A percentile compares a stretch with the other conserved stretches of the same genome.
Conservation (phyloP, 1,284 basidiomycete genomes). For the Cryptococcus sp. region DNA sequence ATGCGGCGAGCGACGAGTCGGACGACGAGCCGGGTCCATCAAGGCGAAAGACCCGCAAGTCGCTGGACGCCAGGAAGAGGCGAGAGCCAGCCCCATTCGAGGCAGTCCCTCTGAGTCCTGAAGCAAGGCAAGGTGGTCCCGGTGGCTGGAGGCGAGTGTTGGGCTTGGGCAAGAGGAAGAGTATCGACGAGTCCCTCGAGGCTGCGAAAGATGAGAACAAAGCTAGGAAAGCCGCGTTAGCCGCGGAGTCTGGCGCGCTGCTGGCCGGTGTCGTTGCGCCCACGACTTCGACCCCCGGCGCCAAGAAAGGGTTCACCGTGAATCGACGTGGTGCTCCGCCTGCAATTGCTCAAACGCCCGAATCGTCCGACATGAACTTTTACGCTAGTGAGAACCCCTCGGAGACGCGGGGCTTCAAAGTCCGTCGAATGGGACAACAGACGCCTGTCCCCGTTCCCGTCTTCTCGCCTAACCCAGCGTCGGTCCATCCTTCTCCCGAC, state of each 20-base stretch:
- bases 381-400: neutral
- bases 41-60: slow-evolving; percentile 16
- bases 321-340: slow-evolving; percentile 17
- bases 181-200: slow-evolving; percentile 28
- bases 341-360: neutral
- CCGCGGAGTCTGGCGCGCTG: slow-evolving; percentile 42
- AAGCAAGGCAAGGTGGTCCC: neutral
- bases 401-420: slow-evolving; percentile 21
- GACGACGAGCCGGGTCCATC: slow-evolving; percentile 46
- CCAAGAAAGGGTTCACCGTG: slow-evolving; percentile 32
- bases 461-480: slow-evolving; percentile 5
- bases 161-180: slow-evolving; percentile 23
- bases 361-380: neutral
- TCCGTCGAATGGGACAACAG: slow-evolving; percentile 23
- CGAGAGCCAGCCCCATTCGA: slow-evolving; percentile 29
- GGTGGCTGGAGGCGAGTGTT: slow-evolving; percentile 15
- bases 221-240: slow-evolving; percentile 45
- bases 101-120: slow-evolving; percentile 13
- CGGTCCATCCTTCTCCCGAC: slow-evolving; percentile 6
- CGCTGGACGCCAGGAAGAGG: neutral
- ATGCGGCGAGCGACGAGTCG: slow-evolving; percentile 22
- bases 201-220: slow-evolving; percentile 42
- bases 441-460: slow-evolving; percentile 10
- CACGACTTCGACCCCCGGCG: neutral
- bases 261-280: slow-evolving; percentile 41